phyloP scores from a whole-genome alignment of 2,329 filamentous ascomycete species.

The Chaetothyriales sp. region DNA sequence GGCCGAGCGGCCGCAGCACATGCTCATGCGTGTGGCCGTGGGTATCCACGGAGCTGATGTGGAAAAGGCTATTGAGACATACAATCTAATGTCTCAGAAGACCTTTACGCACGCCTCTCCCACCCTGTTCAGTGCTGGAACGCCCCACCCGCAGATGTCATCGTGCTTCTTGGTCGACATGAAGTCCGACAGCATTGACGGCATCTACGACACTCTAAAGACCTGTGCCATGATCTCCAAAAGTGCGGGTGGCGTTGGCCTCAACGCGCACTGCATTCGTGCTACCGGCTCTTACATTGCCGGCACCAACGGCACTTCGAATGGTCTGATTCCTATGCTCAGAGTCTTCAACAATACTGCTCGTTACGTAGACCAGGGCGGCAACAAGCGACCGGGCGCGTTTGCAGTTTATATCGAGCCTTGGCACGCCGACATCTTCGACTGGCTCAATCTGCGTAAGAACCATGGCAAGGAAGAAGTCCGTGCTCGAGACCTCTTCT shows the following conservation, averaged over 20 bases:
- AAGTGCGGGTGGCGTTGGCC: conserved; percentile 93
- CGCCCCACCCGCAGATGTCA: conserved; percentile 82
- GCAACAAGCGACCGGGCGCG: conserved; percentile 96
- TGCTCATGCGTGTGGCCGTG: conserved; percentile 98
- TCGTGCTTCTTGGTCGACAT: conserved; percentile 99
- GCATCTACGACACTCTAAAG: conserved; percentile 98
- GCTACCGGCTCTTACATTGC: conserved; percentile 96
- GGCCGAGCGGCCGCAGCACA: conserved; percentile 92
- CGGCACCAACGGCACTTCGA: conserved; percentile 95
- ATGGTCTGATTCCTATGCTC: conserved; percentile 94
- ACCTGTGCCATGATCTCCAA: conserved; percentile 99
- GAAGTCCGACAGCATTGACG: conserved; percentile 98
- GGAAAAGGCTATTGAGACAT: conserved; percentile 90
- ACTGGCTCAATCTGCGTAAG: conserved; percentile 95
- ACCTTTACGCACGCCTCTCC: conserved; percentile 97
- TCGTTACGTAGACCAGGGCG: conserved; percentile 95
- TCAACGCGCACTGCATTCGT: conserved; percentile 93
- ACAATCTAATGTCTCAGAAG: conserved; percentile 98
- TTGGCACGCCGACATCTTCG: conserved; percentile 95
- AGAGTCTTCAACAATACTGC: conserved; percentile 99
- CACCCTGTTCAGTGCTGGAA: conserved; percentile 95
- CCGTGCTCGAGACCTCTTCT: conserved; percentile 91
- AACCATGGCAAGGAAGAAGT: conserved; percentile 99
- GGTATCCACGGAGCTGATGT: conserved; percentile 93
- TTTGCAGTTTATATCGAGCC: conserved; percentile 99